These are phyloP conservation scores for Ambispora gerdemannii DNA, from an alignment of 192 early-diverging fungal genomes.

Conservation along the genomic window DNA sequence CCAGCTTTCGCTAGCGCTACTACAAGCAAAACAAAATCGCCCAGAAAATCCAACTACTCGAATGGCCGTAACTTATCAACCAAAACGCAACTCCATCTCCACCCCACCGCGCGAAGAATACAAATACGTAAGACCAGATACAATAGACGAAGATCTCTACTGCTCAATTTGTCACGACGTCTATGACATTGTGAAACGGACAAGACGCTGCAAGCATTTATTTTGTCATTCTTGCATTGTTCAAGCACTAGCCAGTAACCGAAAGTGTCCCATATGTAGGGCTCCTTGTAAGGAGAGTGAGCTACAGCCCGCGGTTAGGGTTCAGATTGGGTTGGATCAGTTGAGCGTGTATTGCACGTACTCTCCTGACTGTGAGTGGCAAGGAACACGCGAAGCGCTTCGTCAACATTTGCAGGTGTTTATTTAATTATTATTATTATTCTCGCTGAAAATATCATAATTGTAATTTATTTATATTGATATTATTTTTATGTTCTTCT, in stretches of 20 bases:
- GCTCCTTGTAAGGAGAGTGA: conserved; percentile 25
- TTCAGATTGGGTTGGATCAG: conserved; percentile 22
- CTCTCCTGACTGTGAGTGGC: conserved; percentile 29
- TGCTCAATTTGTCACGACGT: conserved; percentile 34
- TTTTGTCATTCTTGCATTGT: conserved; percentile 31
- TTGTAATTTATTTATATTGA: neutral
- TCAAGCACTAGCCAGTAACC: conserved; percentile 17
- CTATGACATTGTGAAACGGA: conserved; percentile 23
- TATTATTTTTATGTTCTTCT: neutral
- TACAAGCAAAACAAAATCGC: no score
- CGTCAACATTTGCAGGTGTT: conserved; percentile 17
- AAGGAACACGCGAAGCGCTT: conserved; percentile 14
- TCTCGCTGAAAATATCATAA: neutral
- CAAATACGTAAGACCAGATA: conserved; percentile 9
- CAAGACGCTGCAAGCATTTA: conserved; percentile 27
- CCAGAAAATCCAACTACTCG: no score
- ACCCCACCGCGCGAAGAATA: conserved; percentile 4
- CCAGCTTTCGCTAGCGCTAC: no score
- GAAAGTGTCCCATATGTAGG: conserved; percentile 30
- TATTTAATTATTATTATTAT: neutral
- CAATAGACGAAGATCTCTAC: conserved; percentile 24
- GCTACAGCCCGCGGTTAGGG: neutral
- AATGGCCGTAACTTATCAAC: no score
- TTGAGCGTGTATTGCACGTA: conserved; percentile 21
- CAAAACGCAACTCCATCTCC: neutral